Evolutionary conservation across 1,284 basidiomycete genomes (phyloP), one percentile per base, ranked within the genome.

Genomic region (Cryptococcus jaspeensis): DNA sequence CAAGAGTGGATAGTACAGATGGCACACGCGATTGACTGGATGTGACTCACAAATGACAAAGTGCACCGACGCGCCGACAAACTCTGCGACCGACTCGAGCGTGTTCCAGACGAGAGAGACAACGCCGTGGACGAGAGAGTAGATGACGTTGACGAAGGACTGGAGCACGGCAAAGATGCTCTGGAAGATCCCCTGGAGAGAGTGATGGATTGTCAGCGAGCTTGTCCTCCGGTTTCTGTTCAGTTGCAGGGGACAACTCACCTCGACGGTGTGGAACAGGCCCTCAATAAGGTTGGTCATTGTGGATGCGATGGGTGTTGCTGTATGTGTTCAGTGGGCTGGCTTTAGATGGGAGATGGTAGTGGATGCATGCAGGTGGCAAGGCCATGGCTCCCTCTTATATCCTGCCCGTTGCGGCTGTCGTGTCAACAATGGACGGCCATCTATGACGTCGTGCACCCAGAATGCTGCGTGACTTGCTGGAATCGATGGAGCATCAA

Each of bases 251-350:
- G 28, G 9, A 32, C 28, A 32, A 58, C 67, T 48, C 45, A 69
- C 71, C 58, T 73, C 58, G 58, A 72, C 36, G 15, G 61, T 62
- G 51, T 70, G 58, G 52, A 56, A 60, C 50, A 71, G 28, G 15
- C 69, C 67, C 50, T 65, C 49, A 52, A 71, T 25, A 38, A 69
- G 50, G 60, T 71, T 70, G 18, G 71, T 48, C 71, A 71, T 71
- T 56, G 12, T 61, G 61, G 28, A 16, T 25, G 12, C 23, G 15
- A 44, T 15, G n/a, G 18, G 28, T 32, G 28, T 32, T 4, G 28
- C 28, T 32, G 28, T 9, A 32, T 4, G 9, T 9, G 28, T 32
- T 9, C 28, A 5, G n/a, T n/a, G n/a, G 9, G 28, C 28, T 32
- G 28, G 28, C 5, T 5, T 5, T 32, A 9, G 28, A 32, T 32